Conservation (phyloP, 495 filamentous ascomycete species). For the Penicillium crystallinum region DNA sequence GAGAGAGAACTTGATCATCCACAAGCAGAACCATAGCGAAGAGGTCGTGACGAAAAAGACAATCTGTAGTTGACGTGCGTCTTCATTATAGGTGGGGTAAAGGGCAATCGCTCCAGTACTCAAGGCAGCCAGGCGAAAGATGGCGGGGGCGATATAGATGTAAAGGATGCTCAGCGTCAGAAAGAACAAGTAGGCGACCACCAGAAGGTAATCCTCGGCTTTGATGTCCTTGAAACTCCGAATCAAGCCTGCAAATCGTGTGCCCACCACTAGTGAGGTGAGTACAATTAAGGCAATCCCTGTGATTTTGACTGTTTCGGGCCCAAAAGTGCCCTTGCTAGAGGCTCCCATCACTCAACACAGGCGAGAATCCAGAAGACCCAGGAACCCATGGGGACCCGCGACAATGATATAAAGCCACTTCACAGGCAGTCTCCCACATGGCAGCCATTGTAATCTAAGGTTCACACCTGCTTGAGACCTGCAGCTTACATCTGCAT, state of each 20-base stretch:
- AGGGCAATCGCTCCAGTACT: conserved; percentile 3
- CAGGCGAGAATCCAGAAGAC: neutral
- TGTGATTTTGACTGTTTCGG: conserved; percentile 14
- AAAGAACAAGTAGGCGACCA: conserved; percentile 27
- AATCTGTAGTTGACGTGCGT: conserved; percentile 24
- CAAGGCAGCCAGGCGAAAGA: conserved; percentile 20
- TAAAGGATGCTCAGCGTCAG: conserved; percentile 30
- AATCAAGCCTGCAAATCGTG: conserved; percentile 13
- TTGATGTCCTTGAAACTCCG: conserved; percentile 12
- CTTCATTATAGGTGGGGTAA: conserved; percentile 20
- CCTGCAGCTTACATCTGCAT: no score
- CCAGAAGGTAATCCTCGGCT: conserved; percentile 28
- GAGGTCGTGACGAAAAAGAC: conserved; percentile 41
- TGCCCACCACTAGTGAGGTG: conserved; percentile 20
- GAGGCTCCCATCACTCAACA: neutral
- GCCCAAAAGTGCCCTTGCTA: conserved; percentile 2
- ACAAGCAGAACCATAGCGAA: conserved; percentile 42
- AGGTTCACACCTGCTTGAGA: neutral
- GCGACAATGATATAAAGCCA: conserved; percentile 6
- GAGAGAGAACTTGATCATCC: conserved; percentile 43
- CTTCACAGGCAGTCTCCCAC: neutral
- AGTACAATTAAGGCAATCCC: conserved; percentile 27
- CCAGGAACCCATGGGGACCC: no score
- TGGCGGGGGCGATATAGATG: conserved; percentile 25
- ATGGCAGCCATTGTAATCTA: neutral